Conservation (phyloP, 495 filamentous ascomycete genomes). For the Neurospora sp. region DNA sequence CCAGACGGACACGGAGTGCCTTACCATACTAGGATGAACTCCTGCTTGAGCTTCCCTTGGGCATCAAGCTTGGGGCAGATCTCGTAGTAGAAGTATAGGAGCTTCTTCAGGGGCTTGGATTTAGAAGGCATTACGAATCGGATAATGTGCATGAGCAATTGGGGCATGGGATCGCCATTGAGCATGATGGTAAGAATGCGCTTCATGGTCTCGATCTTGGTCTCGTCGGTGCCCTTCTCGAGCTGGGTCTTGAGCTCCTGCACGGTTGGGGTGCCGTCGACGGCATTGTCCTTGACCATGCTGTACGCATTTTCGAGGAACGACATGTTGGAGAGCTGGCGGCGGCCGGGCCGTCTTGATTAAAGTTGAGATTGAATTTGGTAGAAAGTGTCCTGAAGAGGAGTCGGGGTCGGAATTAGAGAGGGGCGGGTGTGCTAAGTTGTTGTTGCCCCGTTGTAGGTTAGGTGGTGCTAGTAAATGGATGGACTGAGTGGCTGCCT, state of each 20-base stretch:
- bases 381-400: neutral
- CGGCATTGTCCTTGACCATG: slow-evolving; percentile 89
- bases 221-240: slow-evolving; percentile 95
- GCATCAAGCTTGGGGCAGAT: slow-evolving; percentile 93
- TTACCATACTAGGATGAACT: slow-evolving; percentile 99
- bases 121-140: slow-evolving; percentile 98
- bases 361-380: neutral
- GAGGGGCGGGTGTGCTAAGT: slow-evolving; percentile 4
- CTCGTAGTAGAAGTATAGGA: slow-evolving; percentile 98
- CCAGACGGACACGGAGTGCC: slow-evolving; percentile 14
- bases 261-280: slow-evolving; percentile 72
- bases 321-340: slow-evolving; percentile 60
- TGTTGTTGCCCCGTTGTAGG: slow-evolving; percentile 4
- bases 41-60: slow-evolving; percentile 90
- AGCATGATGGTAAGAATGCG: slow-evolving; percentile 93
- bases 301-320: slow-evolving; percentile 92
- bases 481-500: neutral
- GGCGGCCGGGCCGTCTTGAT: slow-evolving; percentile 3
- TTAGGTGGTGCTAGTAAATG: slow-evolving; percentile 1
- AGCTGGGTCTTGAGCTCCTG: slow-evolving; percentile 88
- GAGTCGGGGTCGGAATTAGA: slow-evolving; percentile 2
- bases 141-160: slow-evolving; percentile 98
- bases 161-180: slow-evolving; percentile 92
- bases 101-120: slow-evolving; percentile 93
- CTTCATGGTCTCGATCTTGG: slow-evolving; percentile 98